Percentiles rank a stretch among this genome's conserved stretches.
These are phyloP conservation scores for Cutaneotrichosporon dermatis DNA, from an alignment of 1,284 basidiomycete genomes.

Conservation along the genomic window DNA sequence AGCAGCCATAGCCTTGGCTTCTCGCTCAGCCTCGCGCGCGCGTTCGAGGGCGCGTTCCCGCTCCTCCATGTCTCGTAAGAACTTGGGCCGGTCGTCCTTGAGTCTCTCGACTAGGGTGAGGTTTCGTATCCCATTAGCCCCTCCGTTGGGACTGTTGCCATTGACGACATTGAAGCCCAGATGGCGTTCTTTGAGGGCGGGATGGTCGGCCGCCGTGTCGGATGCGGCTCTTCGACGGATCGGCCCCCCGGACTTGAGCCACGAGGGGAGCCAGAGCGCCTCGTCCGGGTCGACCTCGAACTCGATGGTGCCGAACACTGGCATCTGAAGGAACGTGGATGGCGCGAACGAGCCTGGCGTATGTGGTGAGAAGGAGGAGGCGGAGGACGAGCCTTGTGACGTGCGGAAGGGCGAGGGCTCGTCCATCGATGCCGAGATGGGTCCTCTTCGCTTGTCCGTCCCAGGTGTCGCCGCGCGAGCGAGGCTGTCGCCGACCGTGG, in stretches of 20 bases:
- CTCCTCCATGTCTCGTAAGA: slow-evolving; percentile 29
- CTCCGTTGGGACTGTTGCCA: too few species aligned
- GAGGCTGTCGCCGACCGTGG: slow-evolving; percentile 9
- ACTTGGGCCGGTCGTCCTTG: slow-evolving; percentile 27
- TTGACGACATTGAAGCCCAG: neutral
- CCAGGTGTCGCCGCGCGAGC: slow-evolving; percentile 9
- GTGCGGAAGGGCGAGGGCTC: slow-evolving; percentile 9
- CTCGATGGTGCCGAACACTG: slow-evolving; percentile 44
- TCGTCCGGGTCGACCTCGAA: slow-evolving; percentile 43
- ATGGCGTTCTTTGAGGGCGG: neutral
- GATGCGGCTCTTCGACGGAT: slow-evolving; percentile 11
- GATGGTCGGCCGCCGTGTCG: slow-evolving; percentile 7
- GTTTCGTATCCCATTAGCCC: slow-evolving; percentile 24
- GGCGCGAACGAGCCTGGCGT: slow-evolving; percentile 23
- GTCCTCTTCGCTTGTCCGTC: slow-evolving; percentile 1
- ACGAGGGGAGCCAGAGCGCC: slow-evolving; percentile 41
- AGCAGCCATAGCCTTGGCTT: neutral
- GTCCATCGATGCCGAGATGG: slow-evolving; percentile 11
- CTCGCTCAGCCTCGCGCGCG: slow-evolving; percentile 1
- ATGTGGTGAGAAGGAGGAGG: slow-evolving; percentile 16
- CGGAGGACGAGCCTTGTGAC: slow-evolving; percentile 14
- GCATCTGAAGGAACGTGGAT: slow-evolving; percentile 5
- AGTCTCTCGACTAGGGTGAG: slow-evolving; percentile 32
- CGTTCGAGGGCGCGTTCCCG: slow-evolving; percentile 3
- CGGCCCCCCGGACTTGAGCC: slow-evolving; percentile 20